A percentile compares a stretch with the other conserved stretches of the same genome.
phyloP scores from a whole-genome alignment of 331 rosid genomes.

The Quercus phellos region DNA sequence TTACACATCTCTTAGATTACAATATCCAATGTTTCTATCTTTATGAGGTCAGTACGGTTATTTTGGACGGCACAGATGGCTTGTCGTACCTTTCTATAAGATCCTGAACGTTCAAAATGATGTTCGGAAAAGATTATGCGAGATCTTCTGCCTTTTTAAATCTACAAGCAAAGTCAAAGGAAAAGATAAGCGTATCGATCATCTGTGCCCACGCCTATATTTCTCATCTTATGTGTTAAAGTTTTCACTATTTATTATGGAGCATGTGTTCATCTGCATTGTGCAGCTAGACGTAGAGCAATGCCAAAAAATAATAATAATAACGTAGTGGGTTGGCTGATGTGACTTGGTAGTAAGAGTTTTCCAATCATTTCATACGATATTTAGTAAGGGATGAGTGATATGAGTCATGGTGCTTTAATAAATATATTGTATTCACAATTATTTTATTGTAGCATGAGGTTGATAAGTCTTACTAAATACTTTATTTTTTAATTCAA shows the following conservation, averaged over 20 bases:
- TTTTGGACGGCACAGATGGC: conserved; percentile 3
- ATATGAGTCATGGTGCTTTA: too few species aligned
- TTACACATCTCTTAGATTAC: conserved; percentile 39
- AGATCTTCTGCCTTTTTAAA: conserved; percentile 6
- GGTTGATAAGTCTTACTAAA: fast-evolving
- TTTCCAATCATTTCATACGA: fast-evolving
- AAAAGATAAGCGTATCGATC: neutral
- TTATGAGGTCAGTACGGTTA: neutral
- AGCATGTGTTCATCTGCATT: too few species aligned
- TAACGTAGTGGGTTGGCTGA: too few species aligned
- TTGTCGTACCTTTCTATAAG: neutral
- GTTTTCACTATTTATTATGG: too few species aligned
- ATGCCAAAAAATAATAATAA: too few species aligned
- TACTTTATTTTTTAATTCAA: fast-evolving
- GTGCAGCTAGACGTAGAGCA: too few species aligned
- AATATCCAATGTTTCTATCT: neutral
- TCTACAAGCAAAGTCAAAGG: conserved; percentile 23
- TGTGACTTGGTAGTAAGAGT: too few species aligned
- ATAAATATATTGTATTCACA: too few species aligned
- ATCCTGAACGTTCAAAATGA: conserved; percentile 20
- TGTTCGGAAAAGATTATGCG: conserved; percentile 7
- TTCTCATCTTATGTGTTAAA: neutral
- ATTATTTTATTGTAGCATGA: fast-evolving
- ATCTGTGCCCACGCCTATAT: neutral
- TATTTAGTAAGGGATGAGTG: fast-evolving